Conservation (phyloP, 2,329 filamentous ascomycete species). For the Paraconiothyrium brasiliense region DNA sequence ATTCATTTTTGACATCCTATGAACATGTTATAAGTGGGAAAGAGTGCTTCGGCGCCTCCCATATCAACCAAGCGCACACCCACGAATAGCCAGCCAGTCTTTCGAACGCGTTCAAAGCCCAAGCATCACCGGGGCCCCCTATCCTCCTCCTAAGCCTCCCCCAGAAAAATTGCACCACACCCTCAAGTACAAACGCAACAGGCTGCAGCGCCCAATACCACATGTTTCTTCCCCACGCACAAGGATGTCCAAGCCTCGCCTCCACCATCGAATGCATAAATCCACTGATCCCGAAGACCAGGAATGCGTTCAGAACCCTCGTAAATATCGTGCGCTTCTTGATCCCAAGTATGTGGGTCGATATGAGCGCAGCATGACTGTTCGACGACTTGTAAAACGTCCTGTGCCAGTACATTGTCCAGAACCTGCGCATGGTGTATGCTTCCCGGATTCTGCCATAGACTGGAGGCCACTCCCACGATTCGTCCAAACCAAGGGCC, state of each 20-base stretch:
- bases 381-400: slow-evolving; percentile 20
- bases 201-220: slow-evolving; percentile 21
- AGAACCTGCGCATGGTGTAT: slow-evolving; percentile 19
- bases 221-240: slow-evolving; percentile 20
- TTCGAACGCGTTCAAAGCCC: slow-evolving; percentile 8
- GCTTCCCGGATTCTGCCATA: slow-evolving; percentile 15
- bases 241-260: slow-evolving; percentile 15
- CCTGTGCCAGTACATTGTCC: slow-evolving; percentile 19
- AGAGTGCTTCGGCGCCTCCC: slow-evolving; percentile 18
- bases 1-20: not conserved
- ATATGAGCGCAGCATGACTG: slow-evolving; percentile 16
- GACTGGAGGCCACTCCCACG: slow-evolving; percentile 21
- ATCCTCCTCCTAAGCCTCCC: not conserved
- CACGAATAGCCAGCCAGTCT: slow-evolving; percentile 16
- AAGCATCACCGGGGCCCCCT: not conserved
- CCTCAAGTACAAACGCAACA: slow-evolving; percentile 20
- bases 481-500: slow-evolving; percentile 12
- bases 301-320: slow-evolving; percentile 13
- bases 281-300: slow-evolving; percentile 17
- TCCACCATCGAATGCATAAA: slow-evolving; percentile 19
- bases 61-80: slow-evolving; percentile 18
- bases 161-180: slow-evolving; percentile 18
- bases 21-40: slow-evolving; percentile 16
- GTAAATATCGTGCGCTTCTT: slow-evolving; percentile 5
- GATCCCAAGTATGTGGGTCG: slow-evolving; percentile 7